Evolutionary conservation across 768 basidiomycete species (phyloP).

Genomic region (Leccinum broughii): DNA sequence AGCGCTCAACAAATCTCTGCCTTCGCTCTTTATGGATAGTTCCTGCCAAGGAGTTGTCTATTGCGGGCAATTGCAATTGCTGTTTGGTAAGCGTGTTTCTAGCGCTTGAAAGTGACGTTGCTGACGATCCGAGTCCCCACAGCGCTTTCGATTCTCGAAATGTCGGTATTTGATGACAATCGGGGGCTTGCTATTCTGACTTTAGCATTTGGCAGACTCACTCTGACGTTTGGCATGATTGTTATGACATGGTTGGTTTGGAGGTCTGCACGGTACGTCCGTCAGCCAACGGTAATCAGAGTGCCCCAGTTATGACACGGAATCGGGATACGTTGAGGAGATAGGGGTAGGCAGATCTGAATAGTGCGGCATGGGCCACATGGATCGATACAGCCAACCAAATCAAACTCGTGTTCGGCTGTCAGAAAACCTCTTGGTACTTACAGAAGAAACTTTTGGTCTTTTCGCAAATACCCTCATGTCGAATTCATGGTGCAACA

Average conservation of each 20-base stretch:
- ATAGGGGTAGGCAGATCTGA: slow-evolving; percentile 6
- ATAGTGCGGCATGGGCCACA: slow-evolving; percentile 5
- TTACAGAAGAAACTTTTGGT: not conserved
- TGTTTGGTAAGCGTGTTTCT: slow-evolving; percentile 46
- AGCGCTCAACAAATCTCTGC: slow-evolving; percentile 49
- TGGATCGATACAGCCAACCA: not conserved
- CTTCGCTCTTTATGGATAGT: slow-evolving; percentile 41
- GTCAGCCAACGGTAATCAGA: slow-evolving; percentile 32
- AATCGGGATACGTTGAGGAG: slow-evolving; percentile 5
- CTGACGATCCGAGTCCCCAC: slow-evolving; percentile 9
- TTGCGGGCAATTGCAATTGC: slow-evolving; percentile 54
- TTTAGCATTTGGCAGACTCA: slow-evolving; percentile 35
- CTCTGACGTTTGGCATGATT: slow-evolving; percentile 49
- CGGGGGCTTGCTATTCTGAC: slow-evolving; percentile 9
- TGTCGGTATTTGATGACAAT: slow-evolving; percentile 36
- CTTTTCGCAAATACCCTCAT: not conserved
- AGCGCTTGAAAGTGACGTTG: too few species aligned
- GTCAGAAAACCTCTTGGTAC: not conserved
- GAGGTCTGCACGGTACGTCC: slow-evolving; percentile 46
- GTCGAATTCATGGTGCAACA: slow-evolving; percentile 8
- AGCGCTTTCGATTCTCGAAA: slow-evolving; percentile 54
- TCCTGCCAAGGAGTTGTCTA: slow-evolving; percentile 48
- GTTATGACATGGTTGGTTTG: slow-evolving; percentile 52
- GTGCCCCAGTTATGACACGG: slow-evolving; percentile 21
- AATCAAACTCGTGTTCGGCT: not conserved